Base-by-base conservation (phyloP, 2,329 filamentous ascomycete genomes). In the Colletotrichum limetticola region DNA sequence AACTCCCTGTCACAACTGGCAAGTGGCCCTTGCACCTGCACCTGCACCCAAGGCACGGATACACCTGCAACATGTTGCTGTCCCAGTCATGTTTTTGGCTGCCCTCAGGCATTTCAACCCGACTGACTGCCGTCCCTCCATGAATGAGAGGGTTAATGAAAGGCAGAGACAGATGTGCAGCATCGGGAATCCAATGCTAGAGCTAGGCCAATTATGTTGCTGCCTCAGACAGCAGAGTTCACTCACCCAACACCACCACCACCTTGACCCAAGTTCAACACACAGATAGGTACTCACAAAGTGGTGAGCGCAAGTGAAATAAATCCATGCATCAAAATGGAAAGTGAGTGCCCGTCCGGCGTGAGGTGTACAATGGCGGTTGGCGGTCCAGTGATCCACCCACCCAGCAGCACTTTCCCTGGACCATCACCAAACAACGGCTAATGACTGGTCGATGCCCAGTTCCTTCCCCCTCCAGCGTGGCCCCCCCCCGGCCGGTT, bases 21-120 rank as follows among this genome's bases (percentile, higher is more conserved):
- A 64, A 42, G 58, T 64, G 52, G 61, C 53, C 56, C 46, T 35
- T 59, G 63, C 58, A 42, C 66, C 66, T 46, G 35, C 55, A 22
- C 26, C 66, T 53, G 37, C 35, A 28, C 14, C 37, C 12, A 42
- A 42, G 35, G 35, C 12, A 42, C 35, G 14, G 35, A 42, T 42
- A 42, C 35, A 42, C 16, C 42, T 46, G 42, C 42, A 46, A 19
- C 42, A 7, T 46, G 16, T 46, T 46, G 42, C 19, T 46, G 42
- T 46, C 42, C 42, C 19, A 46, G 42, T 46, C 42, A 46, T 46
- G 35, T 42, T 19, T 46, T 2, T 46, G 16, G 19, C 42, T 46
- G 42, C 42, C 19, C 42, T 49, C 16, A n/a, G 16, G 16, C 19
- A 49, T 49, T 49, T 49, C 42, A n/a, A 49, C 42, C 42, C 19